A percentile compares a stretch with the other conserved stretches of the same genome.
Evolutionary conservation across 1,139 yeast genomes (phyloP).

Genomic region (Sugiyamaella neomexicana): DNA sequence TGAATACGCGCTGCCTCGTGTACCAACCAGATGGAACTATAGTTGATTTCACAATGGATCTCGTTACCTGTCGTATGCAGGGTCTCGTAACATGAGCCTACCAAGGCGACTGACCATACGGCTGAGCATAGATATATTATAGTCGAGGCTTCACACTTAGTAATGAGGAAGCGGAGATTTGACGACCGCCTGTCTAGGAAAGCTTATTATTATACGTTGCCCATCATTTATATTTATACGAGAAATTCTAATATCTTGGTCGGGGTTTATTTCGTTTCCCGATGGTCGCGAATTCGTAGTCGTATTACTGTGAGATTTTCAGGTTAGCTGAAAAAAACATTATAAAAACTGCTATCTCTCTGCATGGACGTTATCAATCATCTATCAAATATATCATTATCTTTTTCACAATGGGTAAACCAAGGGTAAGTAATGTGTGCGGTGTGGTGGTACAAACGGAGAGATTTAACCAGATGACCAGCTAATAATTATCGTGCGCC

Average conservation of each 20-base stretch:
- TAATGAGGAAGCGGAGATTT: not conserved
- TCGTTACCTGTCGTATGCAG: not conserved
- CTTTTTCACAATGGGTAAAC: slow-evolving; percentile 56
- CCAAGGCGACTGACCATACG: too few relatives aligned
- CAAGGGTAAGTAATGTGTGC: slow-evolving; percentile 48
- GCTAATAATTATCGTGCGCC: slow-evolving; percentile 78
- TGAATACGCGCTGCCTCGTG: too few relatives aligned
- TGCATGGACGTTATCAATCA: not conserved
- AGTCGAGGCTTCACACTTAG: not conserved
- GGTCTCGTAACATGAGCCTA: too few relatives aligned
- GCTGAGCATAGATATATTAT: not conserved
- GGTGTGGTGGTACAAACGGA: not conserved
- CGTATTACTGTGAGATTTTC: not conserved
- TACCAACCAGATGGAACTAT: too few relatives aligned
- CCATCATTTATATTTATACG: not conserved
- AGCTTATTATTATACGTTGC: not conserved
- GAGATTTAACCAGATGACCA: too few relatives aligned
- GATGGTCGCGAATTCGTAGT: not conserved
- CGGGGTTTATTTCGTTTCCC: not conserved
- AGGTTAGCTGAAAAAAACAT: not conserved
- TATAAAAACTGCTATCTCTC: not conserved
- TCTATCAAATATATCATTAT: not conserved
- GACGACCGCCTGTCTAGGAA: not conserved
- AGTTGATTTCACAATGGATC: not conserved
- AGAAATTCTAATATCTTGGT: not conserved